A percentile compares a stretch with the other conserved stretches of the same genome.
These are phyloP conservation scores for Bipolaris victoriae DNA, from an alignment of 2,329 filamentous ascomycete genomes.

Conservation along the genomic window DNA sequence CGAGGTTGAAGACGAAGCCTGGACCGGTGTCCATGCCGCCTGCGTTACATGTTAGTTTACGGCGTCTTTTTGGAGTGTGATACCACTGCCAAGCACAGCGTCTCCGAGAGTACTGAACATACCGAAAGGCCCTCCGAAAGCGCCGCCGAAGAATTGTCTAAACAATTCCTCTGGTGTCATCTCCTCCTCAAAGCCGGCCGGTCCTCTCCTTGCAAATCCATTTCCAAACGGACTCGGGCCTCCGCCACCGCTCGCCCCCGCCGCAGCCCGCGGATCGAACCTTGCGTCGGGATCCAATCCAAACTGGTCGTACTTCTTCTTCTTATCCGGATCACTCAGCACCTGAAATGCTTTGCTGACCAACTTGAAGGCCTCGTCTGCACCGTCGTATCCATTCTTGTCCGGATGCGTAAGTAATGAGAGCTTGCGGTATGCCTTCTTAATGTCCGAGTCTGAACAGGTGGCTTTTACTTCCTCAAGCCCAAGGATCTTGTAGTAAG, in stretches of 20 bases:
- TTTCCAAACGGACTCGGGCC: conserved; percentile 68
- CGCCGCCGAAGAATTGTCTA: conserved; percentile 91
- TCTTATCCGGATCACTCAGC: conserved; percentile 91
- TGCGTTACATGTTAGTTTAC: conserved; percentile 18
- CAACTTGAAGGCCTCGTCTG: conserved; percentile 99
- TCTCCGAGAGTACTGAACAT: conserved; percentile 39
- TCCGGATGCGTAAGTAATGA: conserved; percentile 95
- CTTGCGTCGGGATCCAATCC: conserved; percentile 91
- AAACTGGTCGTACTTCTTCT: conserved; percentile 83
- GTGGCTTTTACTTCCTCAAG: conserved; percentile 69
- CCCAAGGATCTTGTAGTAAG: conserved; percentile 93
- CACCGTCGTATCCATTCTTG: conserved; percentile 95
- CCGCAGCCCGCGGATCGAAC: conserved; percentile 69
- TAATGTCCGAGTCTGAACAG: conserved; percentile 83
- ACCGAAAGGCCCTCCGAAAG: conserved; percentile 70
- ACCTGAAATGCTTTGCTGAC: conserved; percentile 92
- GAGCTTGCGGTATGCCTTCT: conserved; percentile 96
- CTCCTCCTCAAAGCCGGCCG: conserved; percentile 80
- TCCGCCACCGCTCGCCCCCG: conserved; percentile 39
- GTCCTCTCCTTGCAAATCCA: conserved; percentile 62
- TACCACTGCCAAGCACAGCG: not conserved
- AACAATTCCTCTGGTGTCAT: conserved; percentile 97
- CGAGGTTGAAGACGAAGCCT: conserved; percentile 94
- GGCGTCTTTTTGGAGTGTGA: not conserved
- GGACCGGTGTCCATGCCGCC: conserved; percentile 76